These are phyloP conservation scores for Barnettozyma californica DNA, from an alignment of 805 yeast genomes.

Conservation along the genomic window DNA sequence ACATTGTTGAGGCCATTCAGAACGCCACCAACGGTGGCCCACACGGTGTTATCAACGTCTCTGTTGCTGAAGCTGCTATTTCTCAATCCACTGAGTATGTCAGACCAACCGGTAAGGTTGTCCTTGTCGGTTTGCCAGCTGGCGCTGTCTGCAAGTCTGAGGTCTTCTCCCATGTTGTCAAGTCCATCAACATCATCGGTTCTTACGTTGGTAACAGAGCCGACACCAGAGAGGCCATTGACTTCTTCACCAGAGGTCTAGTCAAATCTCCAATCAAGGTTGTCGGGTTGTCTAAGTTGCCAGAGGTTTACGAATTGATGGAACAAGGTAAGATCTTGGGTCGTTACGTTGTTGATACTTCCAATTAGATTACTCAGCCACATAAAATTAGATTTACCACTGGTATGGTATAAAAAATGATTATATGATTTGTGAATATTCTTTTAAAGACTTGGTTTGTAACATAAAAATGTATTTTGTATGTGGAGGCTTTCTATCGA, in stretches of 20 bases:
- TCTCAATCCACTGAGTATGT: slow-evolving; percentile 47
- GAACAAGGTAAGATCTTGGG: slow-evolving; percentile 79
- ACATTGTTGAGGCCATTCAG: slow-evolving; percentile 42
- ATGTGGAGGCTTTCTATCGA: too few species aligned
- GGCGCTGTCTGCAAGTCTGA: slow-evolving; percentile 47
- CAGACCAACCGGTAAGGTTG: slow-evolving; percentile 56
- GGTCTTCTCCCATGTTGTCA: slow-evolving; percentile 51
- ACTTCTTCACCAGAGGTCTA: slow-evolving; percentile 66
- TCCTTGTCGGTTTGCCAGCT: slow-evolving; percentile 59
- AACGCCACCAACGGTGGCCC: slow-evolving; percentile 59
- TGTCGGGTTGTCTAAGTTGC: slow-evolving; percentile 70
- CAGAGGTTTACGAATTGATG: slow-evolving; percentile 71
- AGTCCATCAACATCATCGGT: slow-evolving; percentile 53
- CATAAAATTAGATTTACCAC: background rate
- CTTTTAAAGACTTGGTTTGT: too few species aligned
- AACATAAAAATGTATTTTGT: too few species aligned
- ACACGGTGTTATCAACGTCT: slow-evolving; percentile 43
- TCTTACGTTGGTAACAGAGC: slow-evolving; percentile 88
- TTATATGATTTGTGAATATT: slow-evolving; percentile 2
- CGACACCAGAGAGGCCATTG: slow-evolving; percentile 77
- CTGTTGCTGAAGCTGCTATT: slow-evolving; percentile 50
- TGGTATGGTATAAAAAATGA: slow-evolving; percentile 4
- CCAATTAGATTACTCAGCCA: slow-evolving; percentile 35
- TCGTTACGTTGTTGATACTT: slow-evolving; percentile 78
- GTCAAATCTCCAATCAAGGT: slow-evolving; percentile 69